Evolutionary conservation across 2,329 filamentous ascomycete genomes (phyloP).

Genomic region (Colletotrichum sp.): DNA sequence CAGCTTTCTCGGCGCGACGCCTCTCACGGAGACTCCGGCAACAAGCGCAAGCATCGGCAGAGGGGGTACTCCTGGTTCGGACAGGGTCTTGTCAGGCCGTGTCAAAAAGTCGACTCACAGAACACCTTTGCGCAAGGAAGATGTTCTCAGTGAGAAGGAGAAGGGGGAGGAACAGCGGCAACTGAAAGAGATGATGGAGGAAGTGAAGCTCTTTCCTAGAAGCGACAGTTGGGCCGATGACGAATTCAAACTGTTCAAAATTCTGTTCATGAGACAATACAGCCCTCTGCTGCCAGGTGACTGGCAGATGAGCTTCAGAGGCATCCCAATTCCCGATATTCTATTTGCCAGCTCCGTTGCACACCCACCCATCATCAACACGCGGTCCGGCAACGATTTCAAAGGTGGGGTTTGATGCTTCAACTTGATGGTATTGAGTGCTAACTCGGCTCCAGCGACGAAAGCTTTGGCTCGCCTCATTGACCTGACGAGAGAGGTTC

Average conservation of each 20-base stretch:
- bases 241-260: constrained; percentile 50
- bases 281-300: constrained; percentile 43
- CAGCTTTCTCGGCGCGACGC: not conserved
- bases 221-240: constrained; percentile 55
- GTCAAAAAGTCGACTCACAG: constrained; percentile 12
- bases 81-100: constrained; percentile 9
- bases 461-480: constrained; percentile 41
- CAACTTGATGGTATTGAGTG: no score
- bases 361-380: constrained; percentile 41
- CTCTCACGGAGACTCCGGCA: constrained; percentile 14
- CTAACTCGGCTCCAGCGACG: constrained; percentile 38
- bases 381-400: constrained; percentile 38
- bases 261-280: constrained; percentile 45
- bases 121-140: not conserved
- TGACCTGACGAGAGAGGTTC: constrained; percentile 41
- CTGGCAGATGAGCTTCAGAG: constrained; percentile 46
- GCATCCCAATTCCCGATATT: constrained; percentile 40
- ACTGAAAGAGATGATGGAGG: constrained; percentile 40
- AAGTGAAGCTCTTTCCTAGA: constrained; percentile 45
- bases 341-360: constrained; percentile 37
- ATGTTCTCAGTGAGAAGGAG: constrained; percentile 16
- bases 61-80: constrained; percentile 10
- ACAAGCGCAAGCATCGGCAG: constrained; percentile 12
- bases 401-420: constrained; percentile 31
- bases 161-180: constrained; percentile 7